phyloP scores from a whole-genome alignment of 1,284 basidiomycete species.

The Exobasidium cylindrosporum region DNA sequence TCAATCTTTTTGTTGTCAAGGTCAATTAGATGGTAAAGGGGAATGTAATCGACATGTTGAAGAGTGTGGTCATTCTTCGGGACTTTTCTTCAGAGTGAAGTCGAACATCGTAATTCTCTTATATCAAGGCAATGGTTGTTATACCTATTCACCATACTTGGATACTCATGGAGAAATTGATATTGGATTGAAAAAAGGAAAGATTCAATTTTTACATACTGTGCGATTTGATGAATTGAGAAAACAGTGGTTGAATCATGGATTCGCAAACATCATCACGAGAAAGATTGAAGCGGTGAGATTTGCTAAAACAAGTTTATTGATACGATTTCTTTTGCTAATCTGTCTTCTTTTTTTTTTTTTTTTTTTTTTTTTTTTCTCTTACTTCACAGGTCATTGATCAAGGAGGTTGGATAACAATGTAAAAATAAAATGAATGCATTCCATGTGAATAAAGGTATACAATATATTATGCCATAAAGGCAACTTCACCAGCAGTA shows the following conservation, averaged over 20 bases:
- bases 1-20: conserved; percentile 87
- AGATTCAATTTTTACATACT: conserved; percentile 80
- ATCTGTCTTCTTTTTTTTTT: neutral
- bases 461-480: neutral
- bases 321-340: no score
- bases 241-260: conserved; percentile 83
- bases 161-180: conserved; percentile 95
- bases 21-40: conserved; percentile 64
- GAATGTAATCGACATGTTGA: conserved; percentile 95
- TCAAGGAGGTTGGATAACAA: conserved; percentile 10
- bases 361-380: neutral
- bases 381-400: neutral
- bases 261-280: conserved; percentile 84
- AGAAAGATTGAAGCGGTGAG: conserved; percentile 69
- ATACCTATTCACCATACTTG: conserved; percentile 83
- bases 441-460: neutral
- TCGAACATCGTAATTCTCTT: conserved; percentile 89
- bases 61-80: conserved; percentile 87
- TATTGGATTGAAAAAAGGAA: conserved; percentile 80
- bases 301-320: neutral
- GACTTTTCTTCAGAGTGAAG: conserved; percentile 87
- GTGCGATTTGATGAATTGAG: conserved; percentile 88
- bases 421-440: neutral
- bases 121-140: conserved; percentile 82
- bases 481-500: conserved; percentile 26